A percentile compares a stretch with the other conserved stretches of the same genome.
These are phyloP conservation scores for Globisporangium parvum DNA, from an alignment of 352 stramenopile species.

Conservation along the genomic window DNA sequence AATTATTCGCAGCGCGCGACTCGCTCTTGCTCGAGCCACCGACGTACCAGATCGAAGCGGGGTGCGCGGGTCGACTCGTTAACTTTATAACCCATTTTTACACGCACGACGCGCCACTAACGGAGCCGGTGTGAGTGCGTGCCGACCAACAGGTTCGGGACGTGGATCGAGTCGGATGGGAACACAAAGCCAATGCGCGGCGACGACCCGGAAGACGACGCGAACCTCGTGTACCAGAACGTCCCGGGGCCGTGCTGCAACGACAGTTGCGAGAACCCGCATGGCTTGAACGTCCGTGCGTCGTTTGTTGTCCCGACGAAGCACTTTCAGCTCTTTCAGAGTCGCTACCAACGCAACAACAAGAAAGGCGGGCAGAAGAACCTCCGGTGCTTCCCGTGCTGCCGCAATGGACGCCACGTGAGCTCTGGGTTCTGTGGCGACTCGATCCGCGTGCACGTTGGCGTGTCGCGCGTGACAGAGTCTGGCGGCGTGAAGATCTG, in stretches of 20 bases:
- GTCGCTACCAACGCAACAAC: constrained; percentile 86
- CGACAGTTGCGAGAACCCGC: constrained; percentile 78
- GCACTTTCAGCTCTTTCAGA: constrained; percentile 73
- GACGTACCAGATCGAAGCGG: constrained; percentile 81
- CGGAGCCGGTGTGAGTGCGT: too few species aligned
- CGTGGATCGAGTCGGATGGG: constrained; percentile 77
- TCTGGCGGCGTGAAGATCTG: constrained; percentile 80
- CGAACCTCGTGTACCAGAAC: constrained; percentile 66
- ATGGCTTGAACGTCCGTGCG: constrained; percentile 69
- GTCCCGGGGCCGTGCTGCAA: constrained; percentile 74
- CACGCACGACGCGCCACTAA: too few species aligned
- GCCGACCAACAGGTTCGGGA: constrained; percentile 77
- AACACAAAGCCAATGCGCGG: constrained; percentile 75
- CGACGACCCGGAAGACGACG: constrained; percentile 58
- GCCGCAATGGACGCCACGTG: constrained; percentile 73
- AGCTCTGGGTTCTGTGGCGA: constrained; percentile 83
- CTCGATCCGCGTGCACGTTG: constrained; percentile 78
- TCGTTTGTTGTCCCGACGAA: constrained; percentile 79
- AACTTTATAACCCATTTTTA: not conserved
- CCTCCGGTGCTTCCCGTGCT: constrained; percentile 82
- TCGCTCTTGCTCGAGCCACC: constrained; percentile 71
- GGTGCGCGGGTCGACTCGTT: constrained; percentile 16
- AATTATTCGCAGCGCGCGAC: constrained; percentile 64
- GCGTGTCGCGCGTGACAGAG: constrained; percentile 64
- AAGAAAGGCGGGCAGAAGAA: constrained; percentile 90